Evolutionary conservation across 1,139 yeast genomes (phyloP).

Genomic region (Candida neerlandica): DNA sequence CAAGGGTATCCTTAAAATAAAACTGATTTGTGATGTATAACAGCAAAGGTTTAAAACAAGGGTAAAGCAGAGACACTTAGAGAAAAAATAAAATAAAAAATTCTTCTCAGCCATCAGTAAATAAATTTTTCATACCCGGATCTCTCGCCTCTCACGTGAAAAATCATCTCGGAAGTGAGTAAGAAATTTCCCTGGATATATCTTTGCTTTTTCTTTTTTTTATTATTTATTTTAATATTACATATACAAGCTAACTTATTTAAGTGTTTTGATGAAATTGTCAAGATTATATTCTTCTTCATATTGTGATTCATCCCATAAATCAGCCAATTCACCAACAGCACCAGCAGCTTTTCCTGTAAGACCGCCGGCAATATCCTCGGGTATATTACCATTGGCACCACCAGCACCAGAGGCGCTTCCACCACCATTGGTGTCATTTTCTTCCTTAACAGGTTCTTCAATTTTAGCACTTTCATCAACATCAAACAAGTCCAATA

Average conservation of each 20-base stretch:
- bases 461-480: conserved; percentile 53
- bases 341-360: conserved; percentile 69
- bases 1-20: background rate
- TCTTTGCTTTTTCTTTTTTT: background rate
- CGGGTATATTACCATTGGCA: conserved; percentile 39
- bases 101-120: conserved; percentile 1
- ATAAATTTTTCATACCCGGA: background rate
- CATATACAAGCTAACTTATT: conserved; percentile 20
- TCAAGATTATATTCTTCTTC: conserved; percentile 96
- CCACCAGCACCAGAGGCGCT: conserved; percentile 26
- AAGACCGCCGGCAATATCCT: conserved; percentile 64
- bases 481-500: conserved; percentile 84
- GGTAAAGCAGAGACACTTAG: background rate
- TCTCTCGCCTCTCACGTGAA: background rate
- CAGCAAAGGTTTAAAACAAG: background rate
- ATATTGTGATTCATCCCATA: conserved; percentile 96
- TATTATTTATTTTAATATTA: conserved; percentile 2
- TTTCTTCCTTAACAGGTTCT: conserved; percentile 16
- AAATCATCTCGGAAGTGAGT: background rate
- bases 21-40: background rate
- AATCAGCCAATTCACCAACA: conserved; percentile 86
- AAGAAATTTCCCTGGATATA: background rate
- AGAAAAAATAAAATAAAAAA: background rate
- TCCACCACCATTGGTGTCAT: conserved; percentile 26
- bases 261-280: conserved; percentile 80